Evolutionary conservation across 495 filamentous ascomycete genomes (phyloP).

Genomic region (Neurospora cerealis): DNA sequence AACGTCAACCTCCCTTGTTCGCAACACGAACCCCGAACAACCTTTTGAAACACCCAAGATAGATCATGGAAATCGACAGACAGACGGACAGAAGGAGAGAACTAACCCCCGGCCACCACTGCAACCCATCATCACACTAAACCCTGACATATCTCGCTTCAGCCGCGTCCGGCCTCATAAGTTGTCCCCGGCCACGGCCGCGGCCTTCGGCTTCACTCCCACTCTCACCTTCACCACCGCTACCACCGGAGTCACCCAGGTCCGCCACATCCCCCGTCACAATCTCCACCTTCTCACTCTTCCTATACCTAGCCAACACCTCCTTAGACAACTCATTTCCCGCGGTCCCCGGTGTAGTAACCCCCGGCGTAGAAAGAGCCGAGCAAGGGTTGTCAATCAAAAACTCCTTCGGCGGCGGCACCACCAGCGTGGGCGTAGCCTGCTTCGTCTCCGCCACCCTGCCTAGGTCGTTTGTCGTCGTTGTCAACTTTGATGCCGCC

Average conservation of each 20-base stretch:
- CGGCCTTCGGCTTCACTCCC: not conserved
- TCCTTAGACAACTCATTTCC: not conserved
- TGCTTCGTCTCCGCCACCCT: slow-evolving; percentile 27
- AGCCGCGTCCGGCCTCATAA: not conserved
- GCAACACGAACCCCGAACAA: not conserved
- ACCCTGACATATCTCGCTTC: not conserved
- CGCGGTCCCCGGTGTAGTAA: not conserved
- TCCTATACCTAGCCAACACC: not conserved
- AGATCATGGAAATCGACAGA: not conserved
- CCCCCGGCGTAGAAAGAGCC: not conserved
- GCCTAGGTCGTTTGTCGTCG: slow-evolving; percentile 14
- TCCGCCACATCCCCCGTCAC: not conserved
- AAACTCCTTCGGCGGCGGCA: slow-evolving; percentile 3
- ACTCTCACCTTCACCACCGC: not conserved
- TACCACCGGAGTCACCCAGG: not conserved
- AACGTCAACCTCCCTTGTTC: not conserved
- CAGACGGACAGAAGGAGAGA: not conserved
- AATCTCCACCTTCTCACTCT: not conserved
- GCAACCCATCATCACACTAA: not conserved
- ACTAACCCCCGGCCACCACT: not conserved
- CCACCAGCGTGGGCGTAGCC: slow-evolving; percentile 26
- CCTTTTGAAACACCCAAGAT: not conserved
- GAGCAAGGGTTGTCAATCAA: not conserved
- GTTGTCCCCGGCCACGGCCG: not conserved
- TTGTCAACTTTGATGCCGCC: slow-evolving; percentile 13